phyloP scores from a whole-genome alignment of 2,329 filamentous ascomycete species.

The Colletotrichum gigasporum region DNA sequence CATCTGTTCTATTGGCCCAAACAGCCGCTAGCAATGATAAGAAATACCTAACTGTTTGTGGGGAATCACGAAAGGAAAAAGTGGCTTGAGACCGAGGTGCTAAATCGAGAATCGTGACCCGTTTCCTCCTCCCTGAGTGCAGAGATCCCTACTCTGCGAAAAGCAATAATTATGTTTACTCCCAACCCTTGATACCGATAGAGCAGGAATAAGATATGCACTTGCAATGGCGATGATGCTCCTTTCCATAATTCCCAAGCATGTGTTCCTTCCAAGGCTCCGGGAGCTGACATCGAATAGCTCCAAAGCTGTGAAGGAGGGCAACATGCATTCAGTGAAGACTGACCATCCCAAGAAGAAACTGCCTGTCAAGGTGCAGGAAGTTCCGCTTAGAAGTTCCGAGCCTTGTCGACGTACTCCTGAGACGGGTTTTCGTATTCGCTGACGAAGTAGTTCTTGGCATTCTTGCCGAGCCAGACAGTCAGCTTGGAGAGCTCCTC shows the following conservation, averaged over 20 bases:
- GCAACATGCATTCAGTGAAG: too few relatives aligned
- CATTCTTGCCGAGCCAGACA: constrained; percentile 83
- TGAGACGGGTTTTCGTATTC: constrained; percentile 78
- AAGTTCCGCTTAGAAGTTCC: constrained; percentile 45
- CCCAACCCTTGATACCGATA: constrained; percentile 14
- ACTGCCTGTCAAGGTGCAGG: neutral
- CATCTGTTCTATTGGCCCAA: neutral
- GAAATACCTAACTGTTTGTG: neutral
- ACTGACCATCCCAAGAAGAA: too few relatives aligned
- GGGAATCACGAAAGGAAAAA: neutral
- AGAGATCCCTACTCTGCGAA: neutral
- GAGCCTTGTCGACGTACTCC: constrained; percentile 77
- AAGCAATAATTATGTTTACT: constrained; percentile 13
- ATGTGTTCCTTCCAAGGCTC: neutral
- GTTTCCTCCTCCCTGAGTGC: neutral
- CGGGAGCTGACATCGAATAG: neutral
- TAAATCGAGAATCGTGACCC: neutral
- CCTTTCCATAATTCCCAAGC: neutral
- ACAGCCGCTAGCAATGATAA: neutral
- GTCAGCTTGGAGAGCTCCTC: constrained; percentile 91
- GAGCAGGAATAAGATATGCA: neutral
- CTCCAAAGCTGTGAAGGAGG: neutral
- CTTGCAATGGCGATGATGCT: neutral
- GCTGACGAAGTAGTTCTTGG: constrained; percentile 78
- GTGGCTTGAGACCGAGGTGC: neutral